Base-by-base conservation (phyloP, 495 filamentous ascomycete genomes). In the Annulohypoxylon moriforme region DNA sequence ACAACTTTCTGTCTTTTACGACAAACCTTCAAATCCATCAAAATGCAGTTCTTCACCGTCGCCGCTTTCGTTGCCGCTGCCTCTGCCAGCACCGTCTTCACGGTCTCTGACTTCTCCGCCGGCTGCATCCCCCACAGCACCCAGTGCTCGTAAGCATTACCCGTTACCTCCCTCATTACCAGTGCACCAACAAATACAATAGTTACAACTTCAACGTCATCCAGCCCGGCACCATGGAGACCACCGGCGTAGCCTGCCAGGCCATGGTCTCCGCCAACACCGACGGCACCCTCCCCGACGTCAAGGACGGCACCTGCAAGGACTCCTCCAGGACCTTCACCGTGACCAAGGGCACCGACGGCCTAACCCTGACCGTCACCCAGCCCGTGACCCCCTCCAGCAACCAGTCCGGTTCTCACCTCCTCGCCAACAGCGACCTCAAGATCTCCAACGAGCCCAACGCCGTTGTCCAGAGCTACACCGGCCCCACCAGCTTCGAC, bases 51-150 rank as follows among this genome's bases (percentile, higher is more conserved):
- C 57, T 1, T 53, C 52, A 46, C 65, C 10, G 7, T 36, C 47
- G 27, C 57, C 11, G 42, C 58, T 31, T 42, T 68, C 56, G 29
- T 56, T n/a, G 47, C 62, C 47, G 36, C 68, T 20, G 68, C 68
- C 27, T 36, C 60, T 25, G 76, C 76, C 7, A 60, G 71, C n/a
- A 62, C 69, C 64, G 69, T 69, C 44, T 77, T 77, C 56, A 46
- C 71, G 24, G 72, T 77, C 25, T 68, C 67, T 44, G 59, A 67
- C 8, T 77, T 78, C 68, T 74, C 49, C 34, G 75, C 75, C 46
- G 75, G 70, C 25, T 78, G 76, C 60, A 66, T 78, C 47, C 72
- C 67, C 13, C 76, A 78, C 64, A 70, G 76, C 67, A 69, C 75
- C n/a, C 67, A 73, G 49, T 77, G 76, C 76, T 71, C 64, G 76